These are phyloP conservation scores for Raddia distichophylla DNA, from an alignment of 176 grass and related monocot species.

Conservation along the genomic window DNA sequence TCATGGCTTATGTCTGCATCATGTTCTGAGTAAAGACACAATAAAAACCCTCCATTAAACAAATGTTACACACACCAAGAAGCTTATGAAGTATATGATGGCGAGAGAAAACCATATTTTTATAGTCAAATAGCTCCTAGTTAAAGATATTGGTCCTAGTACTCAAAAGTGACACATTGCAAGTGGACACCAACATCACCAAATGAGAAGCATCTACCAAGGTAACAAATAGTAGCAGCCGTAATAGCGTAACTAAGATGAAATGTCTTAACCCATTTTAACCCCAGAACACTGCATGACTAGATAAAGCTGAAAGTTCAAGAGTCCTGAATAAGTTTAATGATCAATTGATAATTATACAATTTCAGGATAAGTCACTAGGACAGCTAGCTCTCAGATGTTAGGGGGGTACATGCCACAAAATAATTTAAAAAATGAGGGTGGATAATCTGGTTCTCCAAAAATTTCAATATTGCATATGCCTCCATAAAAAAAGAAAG, in stretches of 20 bases:
- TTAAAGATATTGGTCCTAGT: neutral
- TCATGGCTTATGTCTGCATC: neutral
- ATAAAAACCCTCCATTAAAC: neutral
- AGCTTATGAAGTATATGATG: neutral
- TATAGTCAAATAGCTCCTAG: neutral
- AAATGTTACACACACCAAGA: neutral
- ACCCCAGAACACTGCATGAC: too few relatives aligned
- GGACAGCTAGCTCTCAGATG: neutral
- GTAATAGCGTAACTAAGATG: neutral
- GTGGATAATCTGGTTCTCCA: neutral
- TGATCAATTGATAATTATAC: neutral
- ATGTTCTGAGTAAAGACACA: neutral
- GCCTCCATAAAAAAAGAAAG: neutral
- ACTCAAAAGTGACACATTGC: neutral
- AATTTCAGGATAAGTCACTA: neutral
- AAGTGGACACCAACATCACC: constrained; percentile 22
- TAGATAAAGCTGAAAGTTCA: neutral
- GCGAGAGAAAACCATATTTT: neutral
- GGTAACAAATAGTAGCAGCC: neutral
- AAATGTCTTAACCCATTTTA: neutral
- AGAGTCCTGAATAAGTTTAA: neutral
- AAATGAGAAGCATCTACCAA: neutral
- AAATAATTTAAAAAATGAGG: neutral
- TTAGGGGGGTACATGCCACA: too few relatives aligned
- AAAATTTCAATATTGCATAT: neutral